A percentile compares a stretch with the other conserved stretches of the same genome.
These are phyloP conservation scores for Tolypocladium tropicale DNA, from an alignment of 2,329 filamentous ascomycete species.

Conservation along the genomic window DNA sequence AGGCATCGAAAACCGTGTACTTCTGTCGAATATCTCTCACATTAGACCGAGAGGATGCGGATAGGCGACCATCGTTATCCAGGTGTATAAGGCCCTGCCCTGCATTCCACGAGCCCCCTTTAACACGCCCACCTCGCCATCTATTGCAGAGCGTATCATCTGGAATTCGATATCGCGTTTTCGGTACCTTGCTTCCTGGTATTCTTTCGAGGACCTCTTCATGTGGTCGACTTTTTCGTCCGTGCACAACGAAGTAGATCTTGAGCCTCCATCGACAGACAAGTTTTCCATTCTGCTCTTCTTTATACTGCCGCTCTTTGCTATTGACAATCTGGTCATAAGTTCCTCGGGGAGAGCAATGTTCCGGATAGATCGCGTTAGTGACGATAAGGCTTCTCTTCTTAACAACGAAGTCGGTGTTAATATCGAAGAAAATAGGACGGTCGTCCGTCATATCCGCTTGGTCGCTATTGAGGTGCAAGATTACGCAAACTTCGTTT, in stretches of 20 bases:
- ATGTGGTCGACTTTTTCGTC: constrained; percentile 11
- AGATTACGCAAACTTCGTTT: constrained; percentile 33
- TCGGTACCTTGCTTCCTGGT: constrained; percentile 16
- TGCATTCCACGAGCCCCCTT: constrained; percentile 20
- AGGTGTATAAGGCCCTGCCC: background rate
- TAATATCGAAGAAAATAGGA: constrained; percentile 33
- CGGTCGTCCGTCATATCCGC: constrained; percentile 12
- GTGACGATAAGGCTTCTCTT: constrained; percentile 40
- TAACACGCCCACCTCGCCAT: constrained; percentile 17
- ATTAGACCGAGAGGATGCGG: background rate
- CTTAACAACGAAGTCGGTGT: constrained; percentile 22
- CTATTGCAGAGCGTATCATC: constrained; percentile 22
- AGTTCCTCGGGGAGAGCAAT: constrained; percentile 11
- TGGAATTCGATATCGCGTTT: constrained; percentile 15
- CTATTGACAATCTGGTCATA: background rate
- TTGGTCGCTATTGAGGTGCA: constrained; percentile 25
- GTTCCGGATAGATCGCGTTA: constrained; percentile 38
- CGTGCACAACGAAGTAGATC: constrained; percentile 13
- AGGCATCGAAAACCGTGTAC: constrained; percentile 63
- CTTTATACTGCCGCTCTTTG: background rate
- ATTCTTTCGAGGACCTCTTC: constrained; percentile 28
- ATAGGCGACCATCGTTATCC: background rate
- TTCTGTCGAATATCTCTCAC: constrained; percentile 22
- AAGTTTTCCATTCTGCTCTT: constrained; percentile 21
- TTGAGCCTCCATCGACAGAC: constrained; percentile 41